Conservation (phyloP, 2,329 filamentous ascomycete genomes). For the Exophiala aquamarina region DNA sequence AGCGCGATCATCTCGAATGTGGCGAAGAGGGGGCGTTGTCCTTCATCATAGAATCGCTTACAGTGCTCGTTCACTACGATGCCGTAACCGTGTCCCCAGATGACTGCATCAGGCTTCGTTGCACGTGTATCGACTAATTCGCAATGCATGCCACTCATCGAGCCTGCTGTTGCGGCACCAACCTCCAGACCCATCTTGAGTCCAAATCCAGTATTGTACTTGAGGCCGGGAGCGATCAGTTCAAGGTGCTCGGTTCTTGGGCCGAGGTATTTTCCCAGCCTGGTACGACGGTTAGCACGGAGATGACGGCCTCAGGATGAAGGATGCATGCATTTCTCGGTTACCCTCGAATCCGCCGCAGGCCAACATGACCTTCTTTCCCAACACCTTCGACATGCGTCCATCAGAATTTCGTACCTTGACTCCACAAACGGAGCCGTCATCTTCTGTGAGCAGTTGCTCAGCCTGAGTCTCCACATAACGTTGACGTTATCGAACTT, state of each 20-base stretch:
- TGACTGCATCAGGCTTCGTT: conserved; percentile 42
- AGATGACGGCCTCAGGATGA: not conserved
- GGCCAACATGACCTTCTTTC: conserved; percentile 38
- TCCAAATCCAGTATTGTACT: conserved; percentile 41
- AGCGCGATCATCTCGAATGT: conserved; percentile 46
- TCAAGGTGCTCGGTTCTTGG: conserved; percentile 39
- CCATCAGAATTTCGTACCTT: conserved; percentile 42
- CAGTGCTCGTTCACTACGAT: conserved; percentile 43
- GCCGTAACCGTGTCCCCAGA: conserved; percentile 45
- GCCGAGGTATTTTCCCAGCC: conserved; percentile 36
- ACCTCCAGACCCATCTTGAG: conserved; percentile 44
- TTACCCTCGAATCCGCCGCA: conserved; percentile 45
- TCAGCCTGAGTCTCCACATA: conserved; percentile 41
- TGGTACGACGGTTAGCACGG: not conserved
- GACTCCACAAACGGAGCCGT: conserved; percentile 37
- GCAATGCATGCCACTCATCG: conserved; percentile 44
- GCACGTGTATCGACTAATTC: conserved; percentile 44
- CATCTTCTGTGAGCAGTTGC: conserved; percentile 35
- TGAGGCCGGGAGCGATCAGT: conserved; percentile 43
- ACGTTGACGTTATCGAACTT: conserved; percentile 36
- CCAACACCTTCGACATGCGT: conserved; percentile 24
- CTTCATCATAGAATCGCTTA: conserved; percentile 41
- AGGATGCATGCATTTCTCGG: conserved; percentile 39
- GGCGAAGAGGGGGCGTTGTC: conserved; percentile 42
- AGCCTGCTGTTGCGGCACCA: conserved; percentile 41